Conservation (phyloP, 2,329 filamentous ascomycete species). For the Diaporthe vexans region DNA sequence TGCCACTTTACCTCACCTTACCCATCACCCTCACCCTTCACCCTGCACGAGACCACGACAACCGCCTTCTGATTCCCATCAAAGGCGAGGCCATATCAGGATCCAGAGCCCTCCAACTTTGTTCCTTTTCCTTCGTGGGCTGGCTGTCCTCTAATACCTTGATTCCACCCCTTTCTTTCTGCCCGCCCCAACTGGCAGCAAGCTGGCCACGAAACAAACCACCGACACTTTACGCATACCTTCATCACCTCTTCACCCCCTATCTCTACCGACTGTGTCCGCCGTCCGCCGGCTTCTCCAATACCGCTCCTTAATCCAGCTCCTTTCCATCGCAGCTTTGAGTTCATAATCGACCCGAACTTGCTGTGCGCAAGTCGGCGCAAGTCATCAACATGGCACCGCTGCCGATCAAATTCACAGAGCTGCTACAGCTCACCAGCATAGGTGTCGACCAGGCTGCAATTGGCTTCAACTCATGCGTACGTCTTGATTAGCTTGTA, state of each 20-base stretch:
- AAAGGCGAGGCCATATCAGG: constrained; percentile 28
- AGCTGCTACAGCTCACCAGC: constrained; percentile 57
- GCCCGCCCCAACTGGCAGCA: constrained; percentile 38
- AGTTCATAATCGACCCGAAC: constrained; percentile 20
- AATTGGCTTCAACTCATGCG: constrained; percentile 91
- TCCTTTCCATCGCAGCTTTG: constrained; percentile 15
- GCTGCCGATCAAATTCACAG: constrained; percentile 57
- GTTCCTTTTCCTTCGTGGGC: constrained; percentile 24
- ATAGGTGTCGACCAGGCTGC: constrained; percentile 54
- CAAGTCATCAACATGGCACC: constrained; percentile 53
- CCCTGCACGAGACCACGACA: constrained; percentile 31
- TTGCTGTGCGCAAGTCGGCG: constrained; percentile 50
- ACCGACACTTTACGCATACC: constrained; percentile 7
- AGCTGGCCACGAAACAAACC: constrained; percentile 39
- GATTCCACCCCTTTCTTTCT: constrained; percentile 35
- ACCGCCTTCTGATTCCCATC: constrained; percentile 34
- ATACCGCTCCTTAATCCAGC: not conserved
- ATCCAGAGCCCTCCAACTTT: constrained; percentile 34
- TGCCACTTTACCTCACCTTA: constrained; percentile 36
- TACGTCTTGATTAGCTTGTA: constrained; percentile 61
- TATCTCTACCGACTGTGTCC: not conserved
- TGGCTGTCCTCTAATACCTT: constrained; percentile 36
- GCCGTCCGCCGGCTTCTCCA: not conserved
- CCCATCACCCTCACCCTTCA: constrained; percentile 34
- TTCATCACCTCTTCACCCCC: not conserved